Base-by-base conservation (phyloP, 176 grass and related monocot genomes). In the Aegilops bicornis region DNA sequence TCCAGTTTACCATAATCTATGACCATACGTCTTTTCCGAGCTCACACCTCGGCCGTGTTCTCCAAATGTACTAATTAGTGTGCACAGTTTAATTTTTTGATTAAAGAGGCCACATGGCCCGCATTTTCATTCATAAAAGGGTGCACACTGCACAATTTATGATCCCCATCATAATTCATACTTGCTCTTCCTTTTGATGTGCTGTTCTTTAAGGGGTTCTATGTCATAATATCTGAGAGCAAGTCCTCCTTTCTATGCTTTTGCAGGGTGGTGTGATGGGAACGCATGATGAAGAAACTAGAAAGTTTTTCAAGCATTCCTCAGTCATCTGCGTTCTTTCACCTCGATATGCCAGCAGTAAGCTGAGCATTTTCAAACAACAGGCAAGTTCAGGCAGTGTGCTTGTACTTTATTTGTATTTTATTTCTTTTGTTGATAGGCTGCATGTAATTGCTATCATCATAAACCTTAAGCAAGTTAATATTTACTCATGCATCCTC, bases 361-460 rank as follows among this genome's bases (percentile, higher is more conserved):
- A 98, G 74, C 92, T 98, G 43, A 98, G 96, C 89, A 88, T 98
- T 88, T 90, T 98, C 84, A 98, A 95, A 85, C 93, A 98, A 65
- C 93, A 98, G 91, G 96, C 90, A 92, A 88, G 91, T 87, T 76
- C 64, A 40, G 7, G 17, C 73, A n/a, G 47, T 31, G 62, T 60
- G 8, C 52, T 80, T 86, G 36, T 81, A 69, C 8, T 64, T 70
- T 19, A 54, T 54, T 23, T 7, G 6, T 5, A 30, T 50, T 50
- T 50, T 54, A 30, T 76, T 31, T 23, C 22, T 72, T 15, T 31
- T 30, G 48, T 79, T 5, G 7, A 70, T 47, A 22, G 30, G 17
- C 17, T 77, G 10, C 31, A 75, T 17, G 3, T 12, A 33, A 75
- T 6, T 9, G n/a, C 64, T 56, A 64, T 69, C 50, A 62, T 59